Evolutionary conservation across 1,284 basidiomycete genomes (phyloP), one percentile per base, ranked within the genome.

Genomic region (Earliella scabrosa): DNA sequence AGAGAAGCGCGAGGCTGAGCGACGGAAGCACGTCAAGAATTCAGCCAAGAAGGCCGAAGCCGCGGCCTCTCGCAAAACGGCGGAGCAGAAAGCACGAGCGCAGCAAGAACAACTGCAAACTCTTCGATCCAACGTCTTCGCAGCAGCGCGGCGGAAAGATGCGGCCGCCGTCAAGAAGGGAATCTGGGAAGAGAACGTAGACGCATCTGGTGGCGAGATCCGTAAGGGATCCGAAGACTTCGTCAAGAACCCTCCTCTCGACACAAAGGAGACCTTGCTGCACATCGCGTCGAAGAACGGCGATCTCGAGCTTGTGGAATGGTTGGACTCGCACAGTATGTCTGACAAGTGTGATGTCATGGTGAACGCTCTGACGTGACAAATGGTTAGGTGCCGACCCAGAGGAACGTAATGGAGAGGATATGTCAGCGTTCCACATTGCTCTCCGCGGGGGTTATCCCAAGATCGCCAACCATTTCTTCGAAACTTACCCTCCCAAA

Each of bases 321-420:
- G 88, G 87, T 78, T 92, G 10, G 81, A 85, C 68, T 75, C 80
- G 3, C 87, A 90, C 68, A 82, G 89, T 90, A 65, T 60, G 82
- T 66, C 53, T 58, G 26, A 10, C n/a, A 2, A 10, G 9, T 40
- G 9, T 9, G 24, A 20, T 18, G 35, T 4, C 20, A 31, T 35
- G 50, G 1, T 35, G 4, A 18, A 26, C 14, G 13, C 29, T 29
- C 45, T 56, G 10, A 54, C 32, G 4, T 6, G 36, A 14, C 7
- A 11, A 6, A 4, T 35, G 10, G 21, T 5, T 66, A 91, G 89
- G 83, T 71, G 87, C 87, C 45, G 86, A 89, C 58, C 75, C 81
- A 21, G 88, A 90, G 55, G 88, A 91, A 68, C 80, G 81, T 50
- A 79, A 90, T 68, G 77, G 76, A 0, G 61, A 74, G 46, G 80